Evolutionary conservation across 805 yeast species (phyloP).

Genomic region (Teunomyces aglyptinius): DNA sequence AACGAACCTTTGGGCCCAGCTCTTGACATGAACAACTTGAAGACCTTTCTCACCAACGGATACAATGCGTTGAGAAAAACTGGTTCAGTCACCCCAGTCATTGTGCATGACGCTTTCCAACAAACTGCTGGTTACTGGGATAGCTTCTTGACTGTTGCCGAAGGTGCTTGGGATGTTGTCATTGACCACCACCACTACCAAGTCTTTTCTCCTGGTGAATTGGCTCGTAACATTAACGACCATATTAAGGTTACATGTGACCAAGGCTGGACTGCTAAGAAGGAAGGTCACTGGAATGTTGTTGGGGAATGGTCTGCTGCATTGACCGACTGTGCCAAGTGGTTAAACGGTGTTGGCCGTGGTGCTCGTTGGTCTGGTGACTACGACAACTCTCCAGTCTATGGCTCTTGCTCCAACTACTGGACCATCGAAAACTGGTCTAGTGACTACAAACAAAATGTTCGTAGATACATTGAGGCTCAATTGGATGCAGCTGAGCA

Average conservation of each 20-base stretch:
- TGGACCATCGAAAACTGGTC: constrained; percentile 50
- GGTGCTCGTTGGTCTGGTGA: constrained; percentile 84
- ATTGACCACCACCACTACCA: constrained; percentile 92
- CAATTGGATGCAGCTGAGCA: constrained; percentile 80
- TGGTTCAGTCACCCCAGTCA: constrained; percentile 48
- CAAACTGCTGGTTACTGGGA: constrained; percentile 59
- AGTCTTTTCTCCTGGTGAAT: constrained; percentile 67
- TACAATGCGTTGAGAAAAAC: constrained; percentile 60
- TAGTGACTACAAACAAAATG: constrained; percentile 49
- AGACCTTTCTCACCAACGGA: constrained; percentile 59
- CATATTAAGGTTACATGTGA: constrained; percentile 47
- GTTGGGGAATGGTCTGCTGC: constrained; percentile 80
- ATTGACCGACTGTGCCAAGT: constrained; percentile 82
- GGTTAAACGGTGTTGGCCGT: constrained; percentile 81
- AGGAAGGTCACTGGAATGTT: constrained; percentile 70
- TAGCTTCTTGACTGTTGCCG: constrained; percentile 39
- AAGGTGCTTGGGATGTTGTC: constrained; percentile 57
- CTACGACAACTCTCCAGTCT: constrained; percentile 36
- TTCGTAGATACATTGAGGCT: constrained; percentile 79
- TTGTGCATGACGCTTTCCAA: constrained; percentile 84
- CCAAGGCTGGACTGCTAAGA: constrained; percentile 28
- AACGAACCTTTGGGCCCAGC: constrained; percentile 87
- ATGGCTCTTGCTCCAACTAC: constrained; percentile 60
- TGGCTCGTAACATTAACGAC: constrained; percentile 56
- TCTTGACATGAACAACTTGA: constrained; percentile 56